phyloP scores from a whole-genome alignment of 2,329 filamentous ascomycete genomes.

The Fusarium ramigenum region DNA sequence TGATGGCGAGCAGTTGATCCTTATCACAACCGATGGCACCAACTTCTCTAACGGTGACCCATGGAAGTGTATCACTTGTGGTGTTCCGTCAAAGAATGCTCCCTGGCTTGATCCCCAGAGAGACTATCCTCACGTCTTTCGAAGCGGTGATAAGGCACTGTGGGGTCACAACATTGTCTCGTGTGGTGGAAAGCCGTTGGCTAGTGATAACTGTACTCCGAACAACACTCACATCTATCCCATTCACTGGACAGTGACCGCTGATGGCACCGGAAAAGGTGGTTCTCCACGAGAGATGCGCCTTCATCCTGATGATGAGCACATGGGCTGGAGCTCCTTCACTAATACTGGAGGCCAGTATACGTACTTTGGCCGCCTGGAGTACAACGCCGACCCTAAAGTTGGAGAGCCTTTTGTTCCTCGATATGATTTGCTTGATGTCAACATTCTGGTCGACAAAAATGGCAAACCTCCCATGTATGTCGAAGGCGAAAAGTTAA shows the following conservation, averaged over 20 bases:
- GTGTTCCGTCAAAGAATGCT: slow-evolving; percentile 48
- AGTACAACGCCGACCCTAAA: slow-evolving; percentile 51
- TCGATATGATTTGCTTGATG: neutral
- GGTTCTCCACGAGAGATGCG: slow-evolving; percentile 54
- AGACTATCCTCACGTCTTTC: slow-evolving; percentile 55
- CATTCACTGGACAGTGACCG: slow-evolving; percentile 21
- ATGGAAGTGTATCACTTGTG: slow-evolving; percentile 60
- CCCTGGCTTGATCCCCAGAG: slow-evolving; percentile 39
- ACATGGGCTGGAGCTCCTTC: slow-evolving; percentile 55
- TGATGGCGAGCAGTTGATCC: slow-evolving; percentile 45
- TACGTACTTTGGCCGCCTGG: slow-evolving; percentile 50
- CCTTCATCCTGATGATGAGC: slow-evolving; percentile 55
- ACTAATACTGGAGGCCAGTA: slow-evolving; percentile 38
- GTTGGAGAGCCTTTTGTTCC: neutral
- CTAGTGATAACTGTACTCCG: slow-evolving; percentile 27
- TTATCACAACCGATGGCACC: slow-evolving; percentile 54
- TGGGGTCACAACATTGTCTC: slow-evolving; percentile 49
- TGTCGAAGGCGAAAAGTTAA: neutral
- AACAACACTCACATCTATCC: slow-evolving; percentile 11
- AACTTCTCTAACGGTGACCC: slow-evolving; percentile 55
- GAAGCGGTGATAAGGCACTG: slow-evolving; percentile 50
- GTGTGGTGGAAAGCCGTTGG: slow-evolving; percentile 47
- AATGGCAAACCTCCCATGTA: neutral
- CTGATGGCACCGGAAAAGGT: slow-evolving; percentile 44
- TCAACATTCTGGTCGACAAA: neutral